Evolutionary conservation across 169 alveolate species (phyloP), one percentile per base, ranked within the genome.

Genomic region (Plasmodium ovale): DNA sequence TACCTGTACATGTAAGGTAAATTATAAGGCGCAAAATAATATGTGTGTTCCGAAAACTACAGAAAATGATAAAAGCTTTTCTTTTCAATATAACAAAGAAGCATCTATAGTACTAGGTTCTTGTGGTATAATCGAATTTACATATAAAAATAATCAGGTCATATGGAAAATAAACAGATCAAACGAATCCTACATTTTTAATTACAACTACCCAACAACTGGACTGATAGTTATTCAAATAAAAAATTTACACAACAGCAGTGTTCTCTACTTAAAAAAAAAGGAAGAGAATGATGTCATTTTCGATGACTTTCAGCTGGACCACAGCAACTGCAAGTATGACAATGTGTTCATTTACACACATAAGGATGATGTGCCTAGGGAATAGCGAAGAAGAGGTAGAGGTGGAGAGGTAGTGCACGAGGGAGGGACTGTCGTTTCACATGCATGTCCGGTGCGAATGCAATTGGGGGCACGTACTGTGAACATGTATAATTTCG

Each of bases 61-160:
- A 3, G 60, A 67, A 7, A 39, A 5, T 16, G 62, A 56, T 68
- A n/a, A 29, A 44, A 31, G 29, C 27, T 79, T 65, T 54, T 19
- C 58, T 16, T 64, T 79, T 16, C 12, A 42, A 2, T 44, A 65
- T 69, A 65, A 79, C 56, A 47, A 79, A 14, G 82, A 79, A 23
- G 14, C 29, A 25, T 39, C 33, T 51, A 35, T 65, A 39, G 23
- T 19, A 10, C 67, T 79, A 12, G 89, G 89, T 2, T 7, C 47
- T 12, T 79, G 89, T 68, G 89, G 84, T 27, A 65, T 79, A 0
- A 42, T 79, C 4, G 47, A 79, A 21, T 79, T 79, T 49, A 12
- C 6, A 14, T 27, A 62, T 51, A 51, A 29, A 19, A 33, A 35
- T 51, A 68, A 42, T 53, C 84, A 79, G 31, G 42, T 79, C 7